Conservation (phyloP, 1,284 basidiomycete genomes). For the Ganoderma lingzhi region DNA sequence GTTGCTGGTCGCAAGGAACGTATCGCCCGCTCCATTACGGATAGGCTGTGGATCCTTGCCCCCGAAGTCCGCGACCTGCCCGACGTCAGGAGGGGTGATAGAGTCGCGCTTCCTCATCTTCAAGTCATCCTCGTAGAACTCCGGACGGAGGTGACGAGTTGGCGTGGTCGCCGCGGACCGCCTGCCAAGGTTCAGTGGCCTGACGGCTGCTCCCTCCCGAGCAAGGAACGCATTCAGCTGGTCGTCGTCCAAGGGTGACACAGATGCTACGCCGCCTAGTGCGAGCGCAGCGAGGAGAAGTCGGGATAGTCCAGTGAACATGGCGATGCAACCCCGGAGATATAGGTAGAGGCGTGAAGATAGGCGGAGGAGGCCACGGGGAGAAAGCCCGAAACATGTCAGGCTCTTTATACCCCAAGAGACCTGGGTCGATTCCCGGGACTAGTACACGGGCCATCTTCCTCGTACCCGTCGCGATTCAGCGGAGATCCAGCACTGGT, state of each 20-base stretch:
- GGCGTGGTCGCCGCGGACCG: constrained; percentile 32
- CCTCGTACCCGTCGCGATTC: background rate
- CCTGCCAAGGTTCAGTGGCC: constrained; percentile 33
- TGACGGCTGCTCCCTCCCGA: constrained; percentile 25
- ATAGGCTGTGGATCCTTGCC: constrained; percentile 39
- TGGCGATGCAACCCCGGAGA: constrained; percentile 4
- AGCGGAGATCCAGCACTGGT: constrained; percentile 10
- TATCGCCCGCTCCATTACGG: constrained; percentile 42
- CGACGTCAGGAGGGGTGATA: constrained; percentile 36
- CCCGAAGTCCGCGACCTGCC: constrained; percentile 38
- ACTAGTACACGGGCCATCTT: background rate
- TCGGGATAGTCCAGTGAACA: constrained; percentile 25
- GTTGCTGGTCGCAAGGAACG: constrained; percentile 36
- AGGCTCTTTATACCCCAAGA: constrained; percentile 22
- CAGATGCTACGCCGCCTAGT: constrained; percentile 16
- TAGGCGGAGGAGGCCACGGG: constrained; percentile 6
- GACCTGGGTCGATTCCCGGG: background rate
- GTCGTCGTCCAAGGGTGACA: constrained; percentile 19
- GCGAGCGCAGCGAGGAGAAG: constrained; percentile 28
- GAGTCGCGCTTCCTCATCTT: constrained; percentile 30
- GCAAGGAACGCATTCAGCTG: constrained; percentile 30
- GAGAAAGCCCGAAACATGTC: background rate
- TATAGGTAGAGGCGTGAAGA: constrained; percentile 1
- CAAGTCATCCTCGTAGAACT: constrained; percentile 18
- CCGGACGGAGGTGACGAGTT: constrained; percentile 37